Percentiles rank a stretch among this genome's conserved stretches.
Evolutionary conservation across 2,329 filamentous ascomycete species (phyloP).

Genomic region (Aspergillus luchuensis): DNA sequence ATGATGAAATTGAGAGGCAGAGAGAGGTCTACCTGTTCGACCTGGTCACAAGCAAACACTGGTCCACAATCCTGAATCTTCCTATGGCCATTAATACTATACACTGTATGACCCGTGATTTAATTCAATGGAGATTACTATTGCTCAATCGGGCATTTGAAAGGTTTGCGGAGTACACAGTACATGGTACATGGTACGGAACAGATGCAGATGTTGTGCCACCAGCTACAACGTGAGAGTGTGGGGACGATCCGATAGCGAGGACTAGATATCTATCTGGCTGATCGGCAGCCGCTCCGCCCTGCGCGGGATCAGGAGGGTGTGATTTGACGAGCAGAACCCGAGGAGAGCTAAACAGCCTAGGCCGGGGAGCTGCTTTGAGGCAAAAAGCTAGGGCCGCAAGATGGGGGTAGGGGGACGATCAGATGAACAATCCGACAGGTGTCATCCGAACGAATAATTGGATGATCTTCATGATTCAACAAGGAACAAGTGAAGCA

Average conservation of each 20-base stretch:
- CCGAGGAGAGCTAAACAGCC: background rate
- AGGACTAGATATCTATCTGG: background rate
- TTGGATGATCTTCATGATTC: background rate
- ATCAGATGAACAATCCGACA: slow-evolving; percentile 16
- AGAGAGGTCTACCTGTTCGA: background rate
- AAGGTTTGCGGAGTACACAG: background rate
- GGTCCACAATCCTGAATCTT: no score
- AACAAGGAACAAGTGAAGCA: background rate
- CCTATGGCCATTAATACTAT: background rate
- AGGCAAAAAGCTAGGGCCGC: background rate
- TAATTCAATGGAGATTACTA: no score
- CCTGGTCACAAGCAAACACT: background rate
- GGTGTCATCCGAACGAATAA: slow-evolving; percentile 9
- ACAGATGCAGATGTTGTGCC: background rate
- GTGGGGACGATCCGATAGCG: slow-evolving; percentile 4
- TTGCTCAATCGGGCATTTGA: no score
- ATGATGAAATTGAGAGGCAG: background rate
- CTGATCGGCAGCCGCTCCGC: slow-evolving; percentile 14
- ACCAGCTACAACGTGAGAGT: slow-evolving; percentile 2
- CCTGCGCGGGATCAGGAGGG: slow-evolving; percentile 1
- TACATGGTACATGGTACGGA: background rate
- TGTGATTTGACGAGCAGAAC: slow-evolving; percentile 10
- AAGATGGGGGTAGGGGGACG: background rate
- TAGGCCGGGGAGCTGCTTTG: background rate
- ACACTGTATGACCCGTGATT: background rate